Conservation (phyloP, 83 land plant genomes). For the Diphasiastrum complanatum region DNA sequence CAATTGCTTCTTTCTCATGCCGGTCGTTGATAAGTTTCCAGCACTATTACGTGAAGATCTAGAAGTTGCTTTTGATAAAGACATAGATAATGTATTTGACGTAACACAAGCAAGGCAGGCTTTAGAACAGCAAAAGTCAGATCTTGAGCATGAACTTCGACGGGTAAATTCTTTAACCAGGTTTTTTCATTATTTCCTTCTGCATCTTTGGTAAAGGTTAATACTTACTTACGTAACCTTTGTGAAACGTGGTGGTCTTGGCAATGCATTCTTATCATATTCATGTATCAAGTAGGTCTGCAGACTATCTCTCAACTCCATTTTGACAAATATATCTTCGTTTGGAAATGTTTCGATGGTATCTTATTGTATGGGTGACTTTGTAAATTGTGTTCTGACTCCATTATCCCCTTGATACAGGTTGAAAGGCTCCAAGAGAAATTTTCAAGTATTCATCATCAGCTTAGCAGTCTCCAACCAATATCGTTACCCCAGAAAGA, state of each 20-base stretch:
- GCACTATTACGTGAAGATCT: conserved; percentile 82
- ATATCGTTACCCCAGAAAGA: conserved; percentile 15
- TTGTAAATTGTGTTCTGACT: not conserved
- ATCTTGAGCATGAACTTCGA: conserved; percentile 76
- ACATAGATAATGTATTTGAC: conserved; percentile 75
- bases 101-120: conserved; percentile 57
- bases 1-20: conserved; percentile 98
- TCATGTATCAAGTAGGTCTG: too few species aligned
- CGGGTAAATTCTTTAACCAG: conserved; percentile 41
- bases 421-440: conserved; percentile 49
- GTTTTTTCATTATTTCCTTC: not conserved
- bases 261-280: too few species aligned
- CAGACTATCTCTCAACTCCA: too few species aligned
- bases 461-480: conserved; percentile 25
- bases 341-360: conserved; percentile 7
- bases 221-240: too few species aligned
- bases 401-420: conserved; percentile 22
- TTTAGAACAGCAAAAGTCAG: conserved; percentile 46
- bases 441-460: conserved; percentile 38
- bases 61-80: conserved; percentile 85
- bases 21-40: conserved; percentile 91
- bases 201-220: not conserved
- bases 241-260: too few species aligned
- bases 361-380: not conserved
- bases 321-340: too few species aligned